Conservation (phyloP, 192 early-diverging fungal species). For the Coemansia furcata region DNA sequence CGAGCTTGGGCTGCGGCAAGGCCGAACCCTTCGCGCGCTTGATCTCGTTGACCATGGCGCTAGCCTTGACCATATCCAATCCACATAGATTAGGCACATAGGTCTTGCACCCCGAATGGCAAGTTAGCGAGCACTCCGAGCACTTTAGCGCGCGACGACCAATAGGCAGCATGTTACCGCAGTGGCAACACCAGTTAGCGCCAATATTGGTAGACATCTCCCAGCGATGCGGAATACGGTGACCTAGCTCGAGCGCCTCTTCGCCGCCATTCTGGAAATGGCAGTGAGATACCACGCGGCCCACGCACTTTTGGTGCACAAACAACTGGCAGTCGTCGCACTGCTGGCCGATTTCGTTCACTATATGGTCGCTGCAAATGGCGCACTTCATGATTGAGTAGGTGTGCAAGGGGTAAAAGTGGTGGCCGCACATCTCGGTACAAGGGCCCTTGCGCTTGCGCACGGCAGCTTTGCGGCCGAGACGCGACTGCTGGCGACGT, state of each 20-base stretch:
- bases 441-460: conserved; percentile 80
- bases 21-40: conserved; percentile 54
- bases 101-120: conserved; percentile 81
- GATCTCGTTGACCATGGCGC: conserved; percentile 83
- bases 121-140: conserved; percentile 76
- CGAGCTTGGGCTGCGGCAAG: conserved; percentile 37
- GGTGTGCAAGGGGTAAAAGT: conserved; percentile 85
- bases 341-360: conserved; percentile 83
- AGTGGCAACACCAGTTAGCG: conserved; percentile 97
- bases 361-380: conserved; percentile 90
- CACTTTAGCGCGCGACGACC: conserved; percentile 57
- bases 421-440: conserved; percentile 88
- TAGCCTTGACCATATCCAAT: conserved; percentile 80
- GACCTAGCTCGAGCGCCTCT: conserved; percentile 54
- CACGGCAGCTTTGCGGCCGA: conserved; percentile 76
- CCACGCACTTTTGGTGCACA: conserved; percentile 89
- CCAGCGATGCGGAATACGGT: conserved; percentile 96
- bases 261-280: conserved; percentile 55
- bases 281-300: conserved; percentile 85
- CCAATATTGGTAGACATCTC: conserved; percentile 78
- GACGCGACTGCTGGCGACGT: conserved; percentile 47
- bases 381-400: conserved; percentile 99
- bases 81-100: conserved; percentile 94
- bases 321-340: conserved; percentile 96
- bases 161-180: conserved; percentile 92